Evolutionary conservation across 495 filamentous ascomycete species (phyloP), one percentile per base, ranked within the genome.

Genomic region (Ramalina intermedia): DNA sequence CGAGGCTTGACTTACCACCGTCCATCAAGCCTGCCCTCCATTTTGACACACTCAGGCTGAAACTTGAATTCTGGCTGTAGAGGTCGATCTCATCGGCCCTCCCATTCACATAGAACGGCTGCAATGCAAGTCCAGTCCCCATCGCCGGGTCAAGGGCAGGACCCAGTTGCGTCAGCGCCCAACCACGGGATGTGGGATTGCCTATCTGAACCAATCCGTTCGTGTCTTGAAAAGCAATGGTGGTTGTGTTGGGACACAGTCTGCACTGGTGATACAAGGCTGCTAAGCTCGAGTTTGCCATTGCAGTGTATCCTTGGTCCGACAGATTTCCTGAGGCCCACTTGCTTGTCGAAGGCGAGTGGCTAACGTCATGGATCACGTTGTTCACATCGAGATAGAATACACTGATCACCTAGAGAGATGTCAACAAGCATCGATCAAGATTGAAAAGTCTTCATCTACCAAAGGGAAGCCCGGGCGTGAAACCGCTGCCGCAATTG

Each of bases 401-500:
- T 17, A 59, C 54, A 37, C 47, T 59, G 44, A 57, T 56, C 37
- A 43, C 51, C 54, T 59, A 36, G 20, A 50, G 27, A 27, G 20
- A 24, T 14, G 18, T 53, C 26, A 37, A 38, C 29, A 35, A 41
- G n/a, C 14, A 39, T 13, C 24, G 24, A 46, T 44, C 33, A 12
- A 39, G 33, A 33, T 38, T 24, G 35, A 35, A 41, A 37, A 18
- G 37, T 13, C 24, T 16, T 43, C 38, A 23, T 39, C 20, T 51
- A 53, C 55, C 14, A 48, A 45, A n/a, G 57, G 39, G 33, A 37
- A 51, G 17, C 38, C 45, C n/a, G 46, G 50, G 27, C 51, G 57
- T 24, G 57, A 57, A 16, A 57, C 52, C 23, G 57, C 57, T 45
- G 55, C 57, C n/a, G 57, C 57, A 5, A 60, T 53, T 16, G 57